A percentile compares a stretch with the other conserved stretches of the same genome.
phyloP scores from a whole-genome alignment of 805 yeast species.

The Schwanniomyces polymorphus region DNA sequence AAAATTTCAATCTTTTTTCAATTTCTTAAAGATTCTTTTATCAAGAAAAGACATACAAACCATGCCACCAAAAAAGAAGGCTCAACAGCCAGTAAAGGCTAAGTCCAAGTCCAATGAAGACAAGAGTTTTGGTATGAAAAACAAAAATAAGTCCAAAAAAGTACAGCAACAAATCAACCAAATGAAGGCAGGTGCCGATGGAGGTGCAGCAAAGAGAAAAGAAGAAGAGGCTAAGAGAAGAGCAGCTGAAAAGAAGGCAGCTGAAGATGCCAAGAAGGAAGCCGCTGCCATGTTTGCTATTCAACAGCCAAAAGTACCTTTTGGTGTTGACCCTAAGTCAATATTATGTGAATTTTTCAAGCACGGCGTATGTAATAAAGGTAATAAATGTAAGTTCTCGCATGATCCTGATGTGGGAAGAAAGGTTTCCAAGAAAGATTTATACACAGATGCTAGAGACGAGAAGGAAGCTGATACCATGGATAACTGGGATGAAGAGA shows the following conservation, averaged over 20 bases:
- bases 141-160: constrained; percentile 90
- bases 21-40: neutral
- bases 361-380: constrained; percentile 81
- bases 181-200: constrained; percentile 44
- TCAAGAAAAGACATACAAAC: neutral
- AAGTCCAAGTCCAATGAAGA: constrained; percentile 68
- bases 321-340: constrained; percentile 97
- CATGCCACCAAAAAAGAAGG: constrained; percentile 67
- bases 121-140: constrained; percentile 93
- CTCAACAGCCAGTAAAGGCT: constrained; percentile 54
- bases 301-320: constrained; percentile 82
- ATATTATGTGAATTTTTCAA: constrained; percentile 89
- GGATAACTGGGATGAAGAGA: constrained; percentile 98
- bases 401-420: constrained; percentile 87
- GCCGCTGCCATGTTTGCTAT: constrained; percentile 77
- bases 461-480: constrained; percentile 79
- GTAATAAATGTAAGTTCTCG: constrained; percentile 85
- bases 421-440: constrained; percentile 85
- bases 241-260: constrained; percentile 83
- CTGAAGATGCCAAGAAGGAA: constrained; percentile 85
- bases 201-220: constrained; percentile 58
- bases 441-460: constrained; percentile 84
- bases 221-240: constrained; percentile 72
- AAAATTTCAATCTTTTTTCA: neutral
- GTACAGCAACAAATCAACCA: constrained; percentile 67